Conservation (phyloP, 148 eudicot species). For the Diospyros kaki region DNA sequence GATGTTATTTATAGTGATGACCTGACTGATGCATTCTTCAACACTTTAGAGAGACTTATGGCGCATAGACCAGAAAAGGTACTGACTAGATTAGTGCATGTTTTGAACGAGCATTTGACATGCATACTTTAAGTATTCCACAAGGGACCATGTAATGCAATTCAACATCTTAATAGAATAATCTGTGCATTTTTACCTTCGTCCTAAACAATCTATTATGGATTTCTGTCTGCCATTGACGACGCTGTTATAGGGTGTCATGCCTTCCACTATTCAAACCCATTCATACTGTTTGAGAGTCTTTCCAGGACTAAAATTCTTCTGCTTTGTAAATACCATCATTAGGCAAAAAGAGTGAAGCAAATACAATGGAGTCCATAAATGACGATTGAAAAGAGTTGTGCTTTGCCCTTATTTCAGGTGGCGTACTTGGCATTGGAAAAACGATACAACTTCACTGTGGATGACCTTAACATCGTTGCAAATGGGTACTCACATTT, state of each 20-base stretch:
- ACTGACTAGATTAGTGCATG: constrained; percentile 6
- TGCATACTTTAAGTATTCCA: too few species aligned
- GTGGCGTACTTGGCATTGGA: constrained; percentile 75
- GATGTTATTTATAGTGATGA: constrained; percentile 95
- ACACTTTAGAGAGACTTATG: constrained; percentile 56
- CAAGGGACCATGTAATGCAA: too few species aligned
- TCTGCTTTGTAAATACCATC: background rate
- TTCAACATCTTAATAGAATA: too few species aligned
- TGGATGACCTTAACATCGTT: constrained; percentile 69
- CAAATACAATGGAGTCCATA: background rate
- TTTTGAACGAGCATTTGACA: background rate
- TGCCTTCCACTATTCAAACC: background rate
- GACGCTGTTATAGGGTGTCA: too few species aligned
- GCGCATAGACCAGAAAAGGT: constrained; percentile 60
- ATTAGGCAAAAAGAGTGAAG: background rate
- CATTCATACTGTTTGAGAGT: background rate
- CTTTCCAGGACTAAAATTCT: background rate
- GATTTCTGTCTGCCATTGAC: background rate
- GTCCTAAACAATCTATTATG: background rate
- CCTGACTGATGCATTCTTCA: constrained; percentile 81
- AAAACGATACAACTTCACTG: constrained; percentile 81
- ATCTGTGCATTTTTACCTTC: too few species aligned
- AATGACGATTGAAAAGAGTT: background rate
- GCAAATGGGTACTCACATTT: constrained; percentile 86
- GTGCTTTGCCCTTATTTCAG: constrained; percentile 28